Evolutionary conservation across 164 flowering plant genomes (phyloP), one percentile per base, ranked within the genome.

Genomic region (Nymphaea colorata): DNA sequence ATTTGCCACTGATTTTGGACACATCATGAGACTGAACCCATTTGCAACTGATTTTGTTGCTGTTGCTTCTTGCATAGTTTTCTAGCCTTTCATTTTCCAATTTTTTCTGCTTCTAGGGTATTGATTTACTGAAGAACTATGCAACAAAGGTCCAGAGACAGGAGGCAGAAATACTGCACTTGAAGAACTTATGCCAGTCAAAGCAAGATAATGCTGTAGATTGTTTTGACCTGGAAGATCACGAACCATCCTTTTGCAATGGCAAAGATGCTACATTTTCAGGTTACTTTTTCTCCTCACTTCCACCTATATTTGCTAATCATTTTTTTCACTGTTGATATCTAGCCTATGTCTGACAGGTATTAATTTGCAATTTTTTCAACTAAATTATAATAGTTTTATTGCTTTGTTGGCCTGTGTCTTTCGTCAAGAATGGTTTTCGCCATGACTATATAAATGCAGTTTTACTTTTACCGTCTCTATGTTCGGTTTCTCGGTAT

Each of bases 91-190:
- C 55, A 7, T n/a, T 61, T 61, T 61, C 16, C n/a, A 61, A n/a
- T 2, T n/a, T n/a, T 61, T 61, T n/a, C 6, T 61, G 25, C 41
- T 70, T 73, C 10, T 81, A 94, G 98, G 88, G 87, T 66, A 68
- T 59, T 69, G 85, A 80, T 76, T 71, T 92, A 79, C 12, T 92
- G 74, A 86, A 81, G 74, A 66, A 61, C 43, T 92, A 92, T 72
- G 83, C 86, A 17, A 70, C 85, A 6, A 95, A 85, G 73, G 89
- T 90, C 77, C 97, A 89, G 82, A 83, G 86, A 61, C 69, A 92
- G 59, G 99, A 95, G 80, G 85, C 82, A n/a, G 88, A 95, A 71
- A 43, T 95, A 70, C 44, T 82, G 59, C 82, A 76, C 6, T 59
- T 81, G 65, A 87, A 80, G 70, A 84, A 75, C 67, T 76, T 76